Percentiles rank a stretch among this genome's conserved stretches.
Conservation (phyloP, 2,329 filamentous ascomycete species). For the Botrytis squamosa region DNA sequence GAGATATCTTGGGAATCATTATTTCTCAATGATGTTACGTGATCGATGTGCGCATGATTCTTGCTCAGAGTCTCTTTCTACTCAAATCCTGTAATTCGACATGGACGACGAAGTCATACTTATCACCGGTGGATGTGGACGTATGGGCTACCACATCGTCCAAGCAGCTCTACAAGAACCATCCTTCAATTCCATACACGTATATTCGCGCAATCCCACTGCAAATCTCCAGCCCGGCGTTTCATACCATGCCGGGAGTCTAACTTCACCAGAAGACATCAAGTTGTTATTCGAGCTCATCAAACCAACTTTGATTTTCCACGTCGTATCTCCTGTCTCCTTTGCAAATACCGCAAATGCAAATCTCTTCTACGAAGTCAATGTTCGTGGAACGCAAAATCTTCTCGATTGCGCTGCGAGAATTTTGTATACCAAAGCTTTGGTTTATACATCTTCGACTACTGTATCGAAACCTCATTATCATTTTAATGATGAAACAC, state of each 20-base stretch:
- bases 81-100: neutral
- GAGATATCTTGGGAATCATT: too few species aligned
- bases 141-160: neutral
- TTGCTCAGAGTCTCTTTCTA: neutral
- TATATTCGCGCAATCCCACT: neutral
- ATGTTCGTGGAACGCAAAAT: neutral
- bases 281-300: neutral
- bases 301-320: neutral
- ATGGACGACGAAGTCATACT: neutral
- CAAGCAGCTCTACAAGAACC: neutral
- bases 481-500: neutral
- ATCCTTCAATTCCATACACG: neutral
- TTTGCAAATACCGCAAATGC: neutral
- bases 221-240: neutral
- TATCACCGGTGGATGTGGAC: too few species aligned
- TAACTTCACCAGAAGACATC: neutral
- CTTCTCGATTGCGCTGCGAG: neutral
- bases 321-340: too few species aligned
- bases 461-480: neutral
- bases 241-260: neutral
- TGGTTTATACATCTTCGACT: neutral
- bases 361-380: neutral
- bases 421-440: neutral
- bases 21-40: neutral
- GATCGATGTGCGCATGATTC: neutral